These are phyloP conservation scores for Saturnispora kantuleensis DNA, from an alignment of 805 yeast species.

Conservation along the genomic window DNA sequence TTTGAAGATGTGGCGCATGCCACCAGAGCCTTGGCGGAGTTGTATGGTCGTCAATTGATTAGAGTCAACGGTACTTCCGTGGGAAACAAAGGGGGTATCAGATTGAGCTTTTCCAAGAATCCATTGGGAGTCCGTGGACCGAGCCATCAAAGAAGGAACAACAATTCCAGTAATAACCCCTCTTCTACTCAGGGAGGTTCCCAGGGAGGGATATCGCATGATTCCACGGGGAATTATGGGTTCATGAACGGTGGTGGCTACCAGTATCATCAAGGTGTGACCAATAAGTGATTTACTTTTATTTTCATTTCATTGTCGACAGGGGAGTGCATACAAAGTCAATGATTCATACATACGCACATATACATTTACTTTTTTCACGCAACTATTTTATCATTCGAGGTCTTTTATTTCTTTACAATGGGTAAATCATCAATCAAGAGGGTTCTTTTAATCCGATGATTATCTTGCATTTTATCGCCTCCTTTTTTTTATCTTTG, in stretches of 20 bases:
- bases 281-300: neutral
- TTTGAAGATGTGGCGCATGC: constrained; percentile 94
- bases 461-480: no score
- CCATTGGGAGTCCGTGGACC: constrained; percentile 92
- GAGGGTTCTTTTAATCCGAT: no score
- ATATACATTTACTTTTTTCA: neutral
- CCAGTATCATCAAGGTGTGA: constrained; percentile 6
- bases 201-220: no score
- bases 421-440: no score
- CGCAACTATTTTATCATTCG: no score
- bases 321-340: neutral
- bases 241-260: constrained; percentile 1
- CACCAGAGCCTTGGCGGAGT: constrained; percentile 84
- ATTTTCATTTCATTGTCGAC: neutral
- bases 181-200: no score
- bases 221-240: neutral
- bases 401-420: no score
- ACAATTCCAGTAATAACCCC: constrained; percentile 7
- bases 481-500: no score
- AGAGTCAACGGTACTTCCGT: constrained; percentile 45
- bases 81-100: constrained; percentile 73
- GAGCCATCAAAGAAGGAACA: constrained; percentile 23
- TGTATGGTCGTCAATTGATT: constrained; percentile 87
- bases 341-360: neutral
- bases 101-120: constrained; percentile 89